Evolutionary conservation across 805 yeast genomes (phyloP).

Genomic region (Jamesozyma piceae): DNA sequence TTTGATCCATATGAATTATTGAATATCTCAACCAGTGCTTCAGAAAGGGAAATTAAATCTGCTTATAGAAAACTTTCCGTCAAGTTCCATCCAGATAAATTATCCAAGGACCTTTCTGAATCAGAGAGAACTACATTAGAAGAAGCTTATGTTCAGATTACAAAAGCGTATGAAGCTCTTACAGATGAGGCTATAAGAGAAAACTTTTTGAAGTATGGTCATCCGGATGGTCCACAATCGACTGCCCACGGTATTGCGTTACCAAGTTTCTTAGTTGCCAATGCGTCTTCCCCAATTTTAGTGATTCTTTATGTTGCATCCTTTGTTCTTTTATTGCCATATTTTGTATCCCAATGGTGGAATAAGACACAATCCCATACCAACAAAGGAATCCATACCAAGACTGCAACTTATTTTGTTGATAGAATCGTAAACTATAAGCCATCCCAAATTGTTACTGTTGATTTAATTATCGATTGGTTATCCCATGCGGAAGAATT

Average conservation of each 20-base stretch:
- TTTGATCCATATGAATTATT: slow-evolving; percentile 91
- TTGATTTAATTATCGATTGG: slow-evolving; percentile 48
- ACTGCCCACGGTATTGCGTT: slow-evolving; percentile 87
- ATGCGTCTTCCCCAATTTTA: slow-evolving; percentile 58
- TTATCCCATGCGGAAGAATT: slow-evolving; percentile 63
- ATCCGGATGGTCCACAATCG: slow-evolving; percentile 96
- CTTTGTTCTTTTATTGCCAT: slow-evolving; percentile 73
- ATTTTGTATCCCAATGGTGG: slow-evolving; percentile 88
- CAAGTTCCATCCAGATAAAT: slow-evolving; percentile 89
- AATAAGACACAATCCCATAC: slow-evolving; percentile 67
- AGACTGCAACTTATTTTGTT: slow-evolving; percentile 73
- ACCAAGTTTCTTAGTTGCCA: slow-evolving; percentile 84
- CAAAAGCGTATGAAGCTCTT: slow-evolving; percentile 87
- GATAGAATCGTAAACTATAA: slow-evolving; percentile 63
- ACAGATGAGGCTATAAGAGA: slow-evolving; percentile 82
- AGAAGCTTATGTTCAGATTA: slow-evolving; percentile 66
- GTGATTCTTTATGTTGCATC: slow-evolving; percentile 57
- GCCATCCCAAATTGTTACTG: slow-evolving; percentile 54
- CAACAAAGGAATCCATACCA: slow-evolving; percentile 69
- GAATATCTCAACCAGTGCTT: slow-evolving; percentile 58
- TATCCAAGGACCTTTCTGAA: slow-evolving; percentile 50
- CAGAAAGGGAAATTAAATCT: slow-evolving; percentile 69
- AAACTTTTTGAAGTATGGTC: slow-evolving; percentile 81
- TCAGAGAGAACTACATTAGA: slow-evolving; percentile 54
- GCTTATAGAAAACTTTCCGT: slow-evolving; percentile 81